A percentile compares a stretch with the other conserved stretches of the same genome.
Conservation (phyloP, 371 early-diverging fungal species). For the Phascolomyces articulosus region DNA sequence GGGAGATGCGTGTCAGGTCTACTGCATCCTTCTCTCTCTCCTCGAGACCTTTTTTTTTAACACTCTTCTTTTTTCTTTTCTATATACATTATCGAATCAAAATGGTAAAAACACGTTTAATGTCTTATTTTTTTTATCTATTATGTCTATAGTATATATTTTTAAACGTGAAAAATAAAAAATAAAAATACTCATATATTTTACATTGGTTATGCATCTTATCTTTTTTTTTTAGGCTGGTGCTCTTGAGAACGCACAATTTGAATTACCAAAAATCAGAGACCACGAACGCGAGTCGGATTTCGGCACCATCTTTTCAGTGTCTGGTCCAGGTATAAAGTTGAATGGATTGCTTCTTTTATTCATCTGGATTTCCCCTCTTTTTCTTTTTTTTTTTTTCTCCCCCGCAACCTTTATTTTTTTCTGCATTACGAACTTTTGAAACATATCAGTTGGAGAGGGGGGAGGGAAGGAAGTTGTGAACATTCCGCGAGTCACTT, state of each 20-base stretch:
- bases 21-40: not conserved
- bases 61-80: not conserved
- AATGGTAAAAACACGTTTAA: too few relatives aligned
- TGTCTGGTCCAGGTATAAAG: conserved; percentile 96
- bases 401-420: not conserved
- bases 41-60: conserved; percentile 4
- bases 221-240: conserved; percentile 71
- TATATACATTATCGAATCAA: not conserved
- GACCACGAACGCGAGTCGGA: conserved; percentile 89
- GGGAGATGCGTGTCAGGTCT: not conserved
- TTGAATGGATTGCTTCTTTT: not conserved
- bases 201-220: not conserved
- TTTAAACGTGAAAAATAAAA: not conserved
- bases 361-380: not conserved
- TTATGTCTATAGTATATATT: not conserved
- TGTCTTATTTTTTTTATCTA: not conserved
- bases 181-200: too few relatives aligned
- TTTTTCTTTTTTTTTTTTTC: conserved; percentile 5
- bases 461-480: conserved; percentile 30
- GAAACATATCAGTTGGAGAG: not conserved
- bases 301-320: conserved; percentile 95
- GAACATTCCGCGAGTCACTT: conserved; percentile 18
- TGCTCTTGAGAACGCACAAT: conserved; percentile 82
- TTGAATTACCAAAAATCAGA: conserved; percentile 77
- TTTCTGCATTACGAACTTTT: not conserved